A percentile compares a stretch with the other conserved stretches of the same genome.
Evolutionary conservation across 2,329 filamentous ascomycete species (phyloP).

Genomic region (Zelopaecilomyces penicillatus): DNA sequence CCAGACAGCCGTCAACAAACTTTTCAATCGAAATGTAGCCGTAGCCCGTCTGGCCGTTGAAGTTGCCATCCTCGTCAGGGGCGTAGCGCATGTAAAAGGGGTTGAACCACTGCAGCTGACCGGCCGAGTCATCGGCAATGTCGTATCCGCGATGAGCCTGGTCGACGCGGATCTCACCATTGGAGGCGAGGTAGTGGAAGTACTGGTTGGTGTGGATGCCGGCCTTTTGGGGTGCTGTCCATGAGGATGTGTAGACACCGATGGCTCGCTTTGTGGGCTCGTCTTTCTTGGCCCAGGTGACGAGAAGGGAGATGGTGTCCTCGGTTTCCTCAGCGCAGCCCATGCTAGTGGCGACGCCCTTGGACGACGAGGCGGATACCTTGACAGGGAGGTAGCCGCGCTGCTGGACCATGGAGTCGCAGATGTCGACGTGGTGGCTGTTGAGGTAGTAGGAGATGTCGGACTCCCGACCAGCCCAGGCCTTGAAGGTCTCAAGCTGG

Average conservation of each 20-base stretch:
- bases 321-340: constrained; percentile 77
- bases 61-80: constrained; percentile 91
- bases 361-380: constrained; percentile 70
- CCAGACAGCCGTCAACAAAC: constrained; percentile 79
- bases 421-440: constrained; percentile 87
- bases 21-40: constrained; percentile 94
- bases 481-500: constrained; percentile 88
- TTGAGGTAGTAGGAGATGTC: constrained; percentile 97
- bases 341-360: constrained; percentile 67
- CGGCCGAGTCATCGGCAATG: constrained; percentile 70
- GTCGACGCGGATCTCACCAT: constrained; percentile 81
- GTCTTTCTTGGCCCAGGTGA: constrained; percentile 73
- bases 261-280: constrained; percentile 66
- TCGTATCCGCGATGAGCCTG: constrained; percentile 94
- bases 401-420: constrained; percentile 77
- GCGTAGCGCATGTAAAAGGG: constrained; percentile 95
- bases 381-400: constrained; percentile 66
- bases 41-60: constrained; percentile 83
- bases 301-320: constrained; percentile 85
- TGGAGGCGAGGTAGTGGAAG: constrained; percentile 84
- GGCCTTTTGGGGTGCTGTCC: constrained; percentile 86
- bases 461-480: constrained; percentile 84
- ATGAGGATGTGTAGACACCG: constrained; percentile 86
- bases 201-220: constrained; percentile 97
- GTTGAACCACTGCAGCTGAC: constrained; percentile 77